Base-by-base conservation (phyloP, 192 early-diverging fungal species). In the Spizellomyces sp. region DNA sequence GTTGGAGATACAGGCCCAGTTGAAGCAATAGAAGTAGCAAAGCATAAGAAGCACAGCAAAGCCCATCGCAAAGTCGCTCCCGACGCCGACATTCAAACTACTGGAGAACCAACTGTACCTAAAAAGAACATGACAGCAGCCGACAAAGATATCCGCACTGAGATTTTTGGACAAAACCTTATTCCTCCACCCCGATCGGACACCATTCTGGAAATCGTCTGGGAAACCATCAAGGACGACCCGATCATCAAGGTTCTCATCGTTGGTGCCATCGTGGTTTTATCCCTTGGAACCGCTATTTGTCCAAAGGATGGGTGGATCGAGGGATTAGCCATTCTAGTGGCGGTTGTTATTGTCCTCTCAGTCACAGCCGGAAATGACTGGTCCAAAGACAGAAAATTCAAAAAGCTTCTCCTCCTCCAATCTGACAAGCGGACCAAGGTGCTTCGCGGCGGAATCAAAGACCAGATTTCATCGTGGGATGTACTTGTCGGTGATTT, bases 321-420 rank as follows among this genome's bases (percentile, higher is more conserved):
- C 48, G 87, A 88, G 59, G 87, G 87, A 2, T 55, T 84, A 17
- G 86, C 84, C 36, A 86, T 88, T 63, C 63, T 88, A 9, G 71
- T 83, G 21, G 86, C 86, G 12, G 86, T 88, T 55, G 71, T 84
- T 8, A 81, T 88, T 48, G 86, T 88, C 5, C 63, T 88, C 22
- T 66, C 72, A 15, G 86, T 88, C 9, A 88, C 86, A 15, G 82
- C 84, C 43, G 84, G 84, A 45, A 88, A 88, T 71, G 86, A 88
- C 59, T 88, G 77, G 62, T 78, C 75, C 56, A 88, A 88, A 60
- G 86, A 88, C 72, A 61, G 74, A 47, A 88, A 88, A 63, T 88
- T 88, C 73, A 88, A 86, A 58, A 84, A 86, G 62, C 71, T 88
- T 19, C 60, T 86, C 64, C 64, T 86, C 58, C 67, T 88, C 58